Conservation (phyloP, 192 early-diverging fungal genomes). For the Lunasporangiospora selenospora region DNA sequence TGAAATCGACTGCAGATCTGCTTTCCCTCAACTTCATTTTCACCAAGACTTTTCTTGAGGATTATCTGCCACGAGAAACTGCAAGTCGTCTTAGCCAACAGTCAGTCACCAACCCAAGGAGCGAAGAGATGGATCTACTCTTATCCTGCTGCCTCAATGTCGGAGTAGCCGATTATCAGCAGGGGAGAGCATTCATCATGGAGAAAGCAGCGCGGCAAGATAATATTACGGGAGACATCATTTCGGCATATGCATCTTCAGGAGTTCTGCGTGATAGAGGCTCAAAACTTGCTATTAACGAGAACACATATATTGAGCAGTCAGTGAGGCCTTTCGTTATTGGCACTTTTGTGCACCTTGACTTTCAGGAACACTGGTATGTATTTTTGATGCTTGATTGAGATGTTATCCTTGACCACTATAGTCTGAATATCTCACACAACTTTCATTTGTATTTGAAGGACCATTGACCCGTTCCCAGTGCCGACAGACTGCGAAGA, state of each 20-base stretch:
- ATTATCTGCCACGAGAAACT: neutral
- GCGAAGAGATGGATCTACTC: neutral
- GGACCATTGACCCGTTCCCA: constrained; percentile 16
- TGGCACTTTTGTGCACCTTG: constrained; percentile 15
- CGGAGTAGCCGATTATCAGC: neutral
- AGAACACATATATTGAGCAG: constrained; percentile 7
- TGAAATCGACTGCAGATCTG: constrained; percentile 5
- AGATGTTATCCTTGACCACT: neutral
- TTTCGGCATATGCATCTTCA: constrained; percentile 8
- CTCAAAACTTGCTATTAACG: constrained; percentile 2
- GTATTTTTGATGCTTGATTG: constrained; percentile 1
- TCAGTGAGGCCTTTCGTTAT: constrained; percentile 1
- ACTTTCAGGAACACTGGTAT: constrained; percentile 12
- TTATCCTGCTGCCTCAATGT: constrained; percentile 7
- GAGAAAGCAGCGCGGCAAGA: neutral
- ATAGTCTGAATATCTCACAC: neutral
- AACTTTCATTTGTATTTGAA: constrained; percentile 6
- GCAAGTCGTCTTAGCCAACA: too few species aligned
- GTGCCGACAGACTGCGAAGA: constrained; percentile 11
- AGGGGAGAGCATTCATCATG: constrained; percentile 9
- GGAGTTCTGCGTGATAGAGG: constrained; percentile 2
- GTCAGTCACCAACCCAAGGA: too few species aligned
- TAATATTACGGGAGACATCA: constrained; percentile 1
- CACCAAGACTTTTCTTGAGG: constrained; percentile 7
- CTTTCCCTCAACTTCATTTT: constrained; percentile 10